Evolutionary conservation across 768 basidiomycete genomes (phyloP), one percentile per base, ranked within the genome.

Genomic region (Amyloporia xantha): DNA sequence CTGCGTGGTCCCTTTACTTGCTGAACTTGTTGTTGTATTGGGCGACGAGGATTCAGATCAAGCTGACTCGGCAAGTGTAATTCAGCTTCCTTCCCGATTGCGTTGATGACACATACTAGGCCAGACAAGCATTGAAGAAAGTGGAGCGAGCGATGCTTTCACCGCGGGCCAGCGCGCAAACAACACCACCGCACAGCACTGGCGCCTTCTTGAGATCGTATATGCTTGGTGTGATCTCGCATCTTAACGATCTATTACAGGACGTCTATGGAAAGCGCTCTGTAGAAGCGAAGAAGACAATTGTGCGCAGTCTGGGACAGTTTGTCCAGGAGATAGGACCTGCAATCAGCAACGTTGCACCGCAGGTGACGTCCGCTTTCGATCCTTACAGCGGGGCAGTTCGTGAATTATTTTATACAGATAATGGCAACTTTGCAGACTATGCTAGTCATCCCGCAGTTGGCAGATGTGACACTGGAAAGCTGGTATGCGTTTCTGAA

Each of bases 381-480:
- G 3, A 2, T 4, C 12, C 19, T 24, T 12, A 15, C 5, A 5
- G 4, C 27, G n/a, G 25, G 12, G 12, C 6, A 28, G n/a, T 4
- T 23, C 5, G 21, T 7, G 19, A 17, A 21, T 6, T 19, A 3
- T 20, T 3, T 38, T 44, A 37, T 49, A 27, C 33, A 99, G 95
- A 84, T 97, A 56, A 92, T 98, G 88, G 92, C 95, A 0, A 92
- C 87, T 15, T 77, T 99, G 33, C 95, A 97, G 68, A 91, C 88
- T 5, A 88, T 86, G 69, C 74, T 96, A n/a, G 66, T 71, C 28
- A 73, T 90, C 10, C 76, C 77, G 0, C 85, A 85, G 51, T 73
- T 99, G 5, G 78, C 88, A 0, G 79, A 86, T 50, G 83, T 82
- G 6, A 87, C 91, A 0, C 69, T 99, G 2, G 70, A 78, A 27